Percentiles rank a stretch among this genome's conserved stretches.
phyloP scores from a whole-genome alignment of 2,329 filamentous ascomycete species.

The Ascochyta rabiei region DNA sequence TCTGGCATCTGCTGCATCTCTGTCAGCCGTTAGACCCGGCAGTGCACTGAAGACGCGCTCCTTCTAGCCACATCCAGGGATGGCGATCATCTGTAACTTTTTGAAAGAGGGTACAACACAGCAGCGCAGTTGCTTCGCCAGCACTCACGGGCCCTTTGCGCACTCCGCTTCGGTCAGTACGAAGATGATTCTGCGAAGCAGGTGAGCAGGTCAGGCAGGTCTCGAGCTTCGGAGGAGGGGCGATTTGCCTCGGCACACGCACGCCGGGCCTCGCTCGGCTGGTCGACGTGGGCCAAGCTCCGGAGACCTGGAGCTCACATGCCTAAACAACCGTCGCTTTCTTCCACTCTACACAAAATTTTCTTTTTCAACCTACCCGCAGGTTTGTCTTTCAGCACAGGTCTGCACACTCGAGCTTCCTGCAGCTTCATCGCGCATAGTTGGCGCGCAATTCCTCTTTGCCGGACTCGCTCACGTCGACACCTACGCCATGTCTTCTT shows the following conservation, averaged over 20 bases:
- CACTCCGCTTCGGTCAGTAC: not conserved
- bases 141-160: not conserved
- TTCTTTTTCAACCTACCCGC: slow-evolving; percentile 3
- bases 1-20: not conserved
- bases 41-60: not conserved
- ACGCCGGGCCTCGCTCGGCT: slow-evolving; percentile 29
- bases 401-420: not conserved
- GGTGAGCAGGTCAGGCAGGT: slow-evolving; percentile 1
- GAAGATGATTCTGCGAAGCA: not conserved
- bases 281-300: slow-evolving; percentile 33
- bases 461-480: not conserved
- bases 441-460: slow-evolving; percentile 14
- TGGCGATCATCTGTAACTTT: not conserved
- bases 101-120: not conserved
- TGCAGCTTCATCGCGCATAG: not conserved
- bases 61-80: not conserved
- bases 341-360: slow-evolving; percentile 17
- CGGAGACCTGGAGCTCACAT: slow-evolving; percentile 40
- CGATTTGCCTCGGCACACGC: slow-evolving; percentile 30
- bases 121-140: not conserved
- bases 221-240: slow-evolving; percentile 10
- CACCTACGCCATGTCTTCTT: slow-evolving; percentile 31
- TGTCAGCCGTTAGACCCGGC: not conserved
- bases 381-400: not conserved
- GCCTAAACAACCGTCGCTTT: slow-evolving; percentile 25